Evolutionary conservation across 768 basidiomycete species (phyloP).

Genomic region (Udeniomyces megalosporus): DNA sequence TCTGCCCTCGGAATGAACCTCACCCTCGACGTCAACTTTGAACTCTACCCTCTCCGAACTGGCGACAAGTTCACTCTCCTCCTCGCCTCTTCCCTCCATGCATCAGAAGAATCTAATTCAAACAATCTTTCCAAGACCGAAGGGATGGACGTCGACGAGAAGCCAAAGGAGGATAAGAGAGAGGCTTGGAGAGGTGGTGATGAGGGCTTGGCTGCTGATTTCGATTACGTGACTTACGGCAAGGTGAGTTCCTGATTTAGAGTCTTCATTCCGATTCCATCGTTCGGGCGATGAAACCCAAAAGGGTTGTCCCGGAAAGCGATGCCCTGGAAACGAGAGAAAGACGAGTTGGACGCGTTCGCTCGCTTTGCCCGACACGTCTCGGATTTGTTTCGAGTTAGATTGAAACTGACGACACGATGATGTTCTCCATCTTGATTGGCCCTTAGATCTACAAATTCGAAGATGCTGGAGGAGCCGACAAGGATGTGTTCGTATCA

Average conservation of each 20-base stretch:
- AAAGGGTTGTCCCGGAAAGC: no score
- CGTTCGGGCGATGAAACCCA: no score
- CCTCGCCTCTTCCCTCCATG: constrained; percentile 38
- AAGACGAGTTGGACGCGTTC: background rate
- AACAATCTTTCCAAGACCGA: constrained; percentile 19
- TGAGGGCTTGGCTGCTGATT: constrained; percentile 79
- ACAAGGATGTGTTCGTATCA: constrained; percentile 9
- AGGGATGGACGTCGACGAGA: constrained; percentile 19
- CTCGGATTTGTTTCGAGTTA: background rate
- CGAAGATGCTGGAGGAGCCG: constrained; percentile 39
- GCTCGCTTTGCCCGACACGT: no score
- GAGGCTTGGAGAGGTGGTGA: constrained; percentile 49
- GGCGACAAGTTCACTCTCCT: constrained; percentile 68
- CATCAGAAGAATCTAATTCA: background rate
- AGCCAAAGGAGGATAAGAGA: constrained; percentile 28
- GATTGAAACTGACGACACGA: background rate
- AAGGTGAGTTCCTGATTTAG: constrained; percentile 43
- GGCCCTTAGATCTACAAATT: constrained; percentile 76
- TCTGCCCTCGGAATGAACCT: constrained; percentile 85
- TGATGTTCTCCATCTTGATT: no score
- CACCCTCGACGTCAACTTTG: constrained; percentile 83
- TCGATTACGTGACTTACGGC: constrained; percentile 98
- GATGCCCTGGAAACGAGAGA: background rate
- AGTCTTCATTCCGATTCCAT: background rate
- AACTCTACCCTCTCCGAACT: constrained; percentile 58